Evolutionary conservation across 2,329 filamentous ascomycete genomes (phyloP), one percentile per base, ranked within the genome.

Genomic region (Hypomyces rosellus): DNA sequence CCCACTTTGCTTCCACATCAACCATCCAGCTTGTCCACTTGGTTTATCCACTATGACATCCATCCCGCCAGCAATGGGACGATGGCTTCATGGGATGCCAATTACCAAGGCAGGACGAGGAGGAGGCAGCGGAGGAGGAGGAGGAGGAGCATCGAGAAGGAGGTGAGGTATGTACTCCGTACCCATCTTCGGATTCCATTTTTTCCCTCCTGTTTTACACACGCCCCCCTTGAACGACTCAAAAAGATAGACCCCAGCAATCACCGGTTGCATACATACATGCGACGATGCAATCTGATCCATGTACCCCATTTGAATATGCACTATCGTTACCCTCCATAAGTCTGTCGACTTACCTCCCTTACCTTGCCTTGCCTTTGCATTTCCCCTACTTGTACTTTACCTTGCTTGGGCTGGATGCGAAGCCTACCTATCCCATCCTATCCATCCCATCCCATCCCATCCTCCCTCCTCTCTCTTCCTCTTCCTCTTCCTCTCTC

Each of bases 31-130:
- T 30, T 30, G 25, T 2, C 25, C 25, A 30, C 25, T 30, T 6
- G 9, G 6, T 30, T 42, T 20, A 42, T 22, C 39, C 39, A 22
- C 39, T n/a, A 22, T 13, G 18, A 15, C 15, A 42, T 42, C 15
- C 15, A 7, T 20, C 15, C 9, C 9, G 9, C 25, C 9, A 11
- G 3, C 25, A 30, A 30, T 30, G 25, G 25, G 6, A 22, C 49
- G 44, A 50, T 50, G 44, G 49, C 44, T 39, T 46, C 49, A 39
- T 43, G 25, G 45, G 45, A 51, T 45, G 9, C 25, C 25, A 30
- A 30, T 30, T 30, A 30, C 9, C 6, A 30, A 30, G 25, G 20
- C 3, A 20, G 5, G 20, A 20, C 3, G 20, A 20, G 20, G 5
- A 20, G 5, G 20, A 20, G 20, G 20, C 3, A 5, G 20, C 3